Evolutionary conservation across 2,329 filamentous ascomycete species (phyloP).

Genomic region (Zasmidium angulare): DNA sequence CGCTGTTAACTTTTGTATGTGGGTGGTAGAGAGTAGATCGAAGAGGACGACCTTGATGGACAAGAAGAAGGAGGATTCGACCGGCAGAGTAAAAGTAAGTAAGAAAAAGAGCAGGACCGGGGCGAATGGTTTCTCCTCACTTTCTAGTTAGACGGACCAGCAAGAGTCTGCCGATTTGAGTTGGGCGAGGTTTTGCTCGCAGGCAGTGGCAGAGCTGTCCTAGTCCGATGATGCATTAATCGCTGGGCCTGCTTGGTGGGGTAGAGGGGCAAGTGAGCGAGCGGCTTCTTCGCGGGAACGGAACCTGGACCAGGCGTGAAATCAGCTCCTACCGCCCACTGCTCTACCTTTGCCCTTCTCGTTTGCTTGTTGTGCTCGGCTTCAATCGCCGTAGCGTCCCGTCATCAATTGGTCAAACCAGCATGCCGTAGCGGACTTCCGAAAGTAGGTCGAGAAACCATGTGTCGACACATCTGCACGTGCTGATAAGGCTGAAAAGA

Average conservation of each 20-base stretch:
- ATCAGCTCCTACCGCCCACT: no score
- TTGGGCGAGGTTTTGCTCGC: neutral
- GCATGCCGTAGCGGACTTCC: constrained; percentile 8
- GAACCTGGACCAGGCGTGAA: no score
- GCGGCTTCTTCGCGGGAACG: no score
- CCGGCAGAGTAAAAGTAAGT: neutral
- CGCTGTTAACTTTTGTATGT: neutral
- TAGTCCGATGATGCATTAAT: no score
- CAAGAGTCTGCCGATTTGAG: constrained; percentile 5
- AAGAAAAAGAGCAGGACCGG: neutral
- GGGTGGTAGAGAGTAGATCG: neutral
- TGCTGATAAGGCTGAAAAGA: neutral
- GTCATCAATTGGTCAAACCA: no score
- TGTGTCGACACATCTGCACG: neutral
- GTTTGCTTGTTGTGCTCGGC: no score
- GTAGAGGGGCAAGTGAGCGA: no score
- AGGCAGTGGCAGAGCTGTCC: no score
- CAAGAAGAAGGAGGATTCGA: neutral
- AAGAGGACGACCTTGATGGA: constrained; percentile 14
- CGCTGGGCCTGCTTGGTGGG: no score
- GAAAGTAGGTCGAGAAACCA: constrained; percentile 1
- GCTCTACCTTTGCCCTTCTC: no score
- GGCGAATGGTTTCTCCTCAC: neutral
- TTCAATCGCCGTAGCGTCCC: neutral
- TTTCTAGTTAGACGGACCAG: constrained; percentile 1